phyloP scores from a whole-genome alignment of 2,329 filamentous ascomycete species.

The Botrytis medusae region DNA sequence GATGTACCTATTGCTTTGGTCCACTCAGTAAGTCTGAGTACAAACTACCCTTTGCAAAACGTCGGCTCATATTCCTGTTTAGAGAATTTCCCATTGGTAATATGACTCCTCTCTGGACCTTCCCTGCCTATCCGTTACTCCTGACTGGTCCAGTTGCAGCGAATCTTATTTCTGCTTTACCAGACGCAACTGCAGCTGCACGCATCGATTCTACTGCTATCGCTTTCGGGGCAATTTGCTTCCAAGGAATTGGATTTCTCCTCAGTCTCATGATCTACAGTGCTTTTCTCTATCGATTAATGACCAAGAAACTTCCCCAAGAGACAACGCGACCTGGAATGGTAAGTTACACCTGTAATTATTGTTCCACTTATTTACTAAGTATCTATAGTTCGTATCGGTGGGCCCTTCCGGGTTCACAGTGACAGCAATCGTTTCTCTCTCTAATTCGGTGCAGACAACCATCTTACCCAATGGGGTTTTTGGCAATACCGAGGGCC shows the following conservation, averaged over 20 bases:
- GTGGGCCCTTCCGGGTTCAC: constrained; percentile 69
- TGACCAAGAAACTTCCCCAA: constrained; percentile 81
- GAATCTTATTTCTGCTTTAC: constrained; percentile 47
- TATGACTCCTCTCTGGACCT: constrained; percentile 89
- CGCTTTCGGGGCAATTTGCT: constrained; percentile 50
- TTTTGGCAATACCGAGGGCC: constrained; percentile 42
- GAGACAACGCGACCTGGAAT: constrained; percentile 77
- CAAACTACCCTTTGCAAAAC: background rate
- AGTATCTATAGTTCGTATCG: constrained; percentile 62
- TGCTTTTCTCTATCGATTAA: constrained; percentile 80
- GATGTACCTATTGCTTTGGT: constrained; percentile 74
- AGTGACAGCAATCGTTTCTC: constrained; percentile 54
- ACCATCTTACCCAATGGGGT: constrained; percentile 47
- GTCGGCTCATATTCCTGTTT: background rate
- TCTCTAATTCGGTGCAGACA: constrained; percentile 29
- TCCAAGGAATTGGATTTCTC: constrained; percentile 56
- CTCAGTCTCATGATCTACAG: constrained; percentile 76
- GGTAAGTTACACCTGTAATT: constrained; percentile 37
- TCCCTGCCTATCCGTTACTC: constrained; percentile 79
- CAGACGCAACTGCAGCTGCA: constrained; percentile 39
- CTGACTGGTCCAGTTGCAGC: constrained; percentile 71
- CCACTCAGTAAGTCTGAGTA: constrained; percentile 50
- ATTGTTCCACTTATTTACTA: background rate
- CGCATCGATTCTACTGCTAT: constrained; percentile 48
- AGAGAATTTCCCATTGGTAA: constrained; percentile 66